Conservation (phyloP, 169 alveolate genomes). For the Plasmodium falciparum region DNA sequence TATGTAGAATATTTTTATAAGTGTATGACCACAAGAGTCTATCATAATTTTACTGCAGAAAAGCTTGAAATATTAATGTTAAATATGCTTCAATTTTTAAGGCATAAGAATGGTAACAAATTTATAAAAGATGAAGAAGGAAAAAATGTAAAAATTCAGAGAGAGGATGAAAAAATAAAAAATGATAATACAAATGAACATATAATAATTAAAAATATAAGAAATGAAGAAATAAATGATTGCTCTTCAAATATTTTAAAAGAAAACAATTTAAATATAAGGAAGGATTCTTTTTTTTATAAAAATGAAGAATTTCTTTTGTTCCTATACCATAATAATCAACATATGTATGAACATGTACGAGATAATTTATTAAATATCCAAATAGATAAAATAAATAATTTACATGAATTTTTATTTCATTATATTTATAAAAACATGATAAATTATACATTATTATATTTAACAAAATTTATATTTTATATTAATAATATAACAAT, state of each 20-base stretch:
- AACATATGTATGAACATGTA: constrained; percentile 48
- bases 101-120: background rate
- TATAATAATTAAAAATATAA: background rate
- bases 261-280: background rate
- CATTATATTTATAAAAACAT: constrained; percentile 39
- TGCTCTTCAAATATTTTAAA: background rate
- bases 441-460: constrained; percentile 39
- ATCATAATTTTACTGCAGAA: constrained; percentile 9
- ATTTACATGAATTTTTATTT: constrained; percentile 36
- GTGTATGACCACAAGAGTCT: background rate
- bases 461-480: constrained; percentile 15
- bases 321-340: constrained; percentile 26
- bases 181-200: too few species aligned
- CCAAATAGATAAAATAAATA: constrained; percentile 12
- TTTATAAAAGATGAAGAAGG: too few species aligned
- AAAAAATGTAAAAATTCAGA: too few species aligned
- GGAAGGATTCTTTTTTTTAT: constrained; percentile 7
- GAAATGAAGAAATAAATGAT: background rate
- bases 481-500: constrained; percentile 10
- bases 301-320: constrained; percentile 17
- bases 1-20: constrained; percentile 40
- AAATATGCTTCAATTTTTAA: constrained; percentile 10
- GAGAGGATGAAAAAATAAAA: too few species aligned
- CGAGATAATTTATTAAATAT: constrained; percentile 14
- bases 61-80: constrained; percentile 16